Evolutionary conservation across 805 yeast species (phyloP), one percentile per base, ranked within the genome.

Genomic region (Vanderwaltozyma verrucispora): DNA sequence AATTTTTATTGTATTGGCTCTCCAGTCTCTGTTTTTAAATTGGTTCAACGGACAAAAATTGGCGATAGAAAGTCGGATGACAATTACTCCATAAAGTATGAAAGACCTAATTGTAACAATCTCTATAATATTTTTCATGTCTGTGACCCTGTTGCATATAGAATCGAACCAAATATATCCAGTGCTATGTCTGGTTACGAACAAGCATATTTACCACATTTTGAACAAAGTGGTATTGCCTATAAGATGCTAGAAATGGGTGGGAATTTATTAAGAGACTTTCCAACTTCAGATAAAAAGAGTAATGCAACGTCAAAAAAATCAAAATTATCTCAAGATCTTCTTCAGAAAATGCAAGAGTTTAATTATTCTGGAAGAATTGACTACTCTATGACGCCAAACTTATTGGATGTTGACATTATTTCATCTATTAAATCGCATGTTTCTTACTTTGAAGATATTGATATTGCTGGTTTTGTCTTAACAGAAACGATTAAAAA

Each of bases 101-200:
- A 21, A 7, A 21, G 9, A 21, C 86, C 92, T 3, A 69, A 68
- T 24, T 78, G 81, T 44, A 60, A 66, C 2, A 81, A 82, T 49
- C 57, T 82, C 30, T 92, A 81, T 62, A 89, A 89, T 53, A 62
- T 92, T 5, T 86, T 82, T 62, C 94, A 89, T 48, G 84, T 89
- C 0, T 80, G 94, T 46, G 98, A 89, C 53, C 95, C 96, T 1
- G 79, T 92, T 29, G 88, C 89, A 0, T 86, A 88, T 50, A 66
- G 97, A 38, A 61, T 88, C 40, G 98, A 89, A 57, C 98, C 98
- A 1, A 62, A 89, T 40, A 70, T 88, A 5, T 52, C 52, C 33
- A 38, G 36, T 28, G 32, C 38, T 9, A 42, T 58, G 49, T 39
- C 55, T 1, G 30, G 47, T 5, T 47, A 46, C 17, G 53, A 53